A percentile compares a stretch with the other conserved stretches of the same genome.
Evolutionary conservation across 2,329 filamentous ascomycete genomes (phyloP).

Genomic region (Cercospora beticola): DNA sequence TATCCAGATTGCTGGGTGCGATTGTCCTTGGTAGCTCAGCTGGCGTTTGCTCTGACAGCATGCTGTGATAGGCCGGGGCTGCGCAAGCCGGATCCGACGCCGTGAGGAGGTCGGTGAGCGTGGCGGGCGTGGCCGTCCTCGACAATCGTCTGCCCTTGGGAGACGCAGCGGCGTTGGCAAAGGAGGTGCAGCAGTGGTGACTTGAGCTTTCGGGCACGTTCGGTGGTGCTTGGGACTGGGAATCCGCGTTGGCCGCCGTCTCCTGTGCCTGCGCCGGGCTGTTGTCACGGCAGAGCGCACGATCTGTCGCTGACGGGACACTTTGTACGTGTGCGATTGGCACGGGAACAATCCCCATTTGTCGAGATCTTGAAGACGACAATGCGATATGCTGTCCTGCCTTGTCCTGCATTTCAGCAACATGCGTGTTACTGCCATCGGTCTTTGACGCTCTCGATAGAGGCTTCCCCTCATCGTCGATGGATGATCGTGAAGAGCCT

Average conservation of each 20-base stretch:
- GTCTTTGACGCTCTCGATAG: background rate
- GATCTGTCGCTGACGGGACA: background rate
- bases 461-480: background rate
- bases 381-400: background rate
- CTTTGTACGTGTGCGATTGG: background rate
- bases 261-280: background rate
- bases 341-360: background rate
- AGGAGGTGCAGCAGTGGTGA: background rate
- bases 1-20: constrained; percentile 3
- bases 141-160: background rate
- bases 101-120: constrained; percentile 63
- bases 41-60: background rate
- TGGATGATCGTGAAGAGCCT: background rate
- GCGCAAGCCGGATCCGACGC: background rate
- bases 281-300: background rate
- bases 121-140: background rate
- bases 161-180: background rate
- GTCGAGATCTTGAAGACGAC: background rate
- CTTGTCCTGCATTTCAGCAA: background rate
- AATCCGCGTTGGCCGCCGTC: background rate
- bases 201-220: background rate
- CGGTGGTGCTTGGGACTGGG: background rate
- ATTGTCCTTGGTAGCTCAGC: background rate
- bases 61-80: constrained; percentile 7
- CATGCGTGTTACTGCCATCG: background rate